These are phyloP conservation scores for Penicillium griseofulvum DNA, from an alignment of 2,329 filamentous ascomycete species.

Conservation along the genomic window DNA sequence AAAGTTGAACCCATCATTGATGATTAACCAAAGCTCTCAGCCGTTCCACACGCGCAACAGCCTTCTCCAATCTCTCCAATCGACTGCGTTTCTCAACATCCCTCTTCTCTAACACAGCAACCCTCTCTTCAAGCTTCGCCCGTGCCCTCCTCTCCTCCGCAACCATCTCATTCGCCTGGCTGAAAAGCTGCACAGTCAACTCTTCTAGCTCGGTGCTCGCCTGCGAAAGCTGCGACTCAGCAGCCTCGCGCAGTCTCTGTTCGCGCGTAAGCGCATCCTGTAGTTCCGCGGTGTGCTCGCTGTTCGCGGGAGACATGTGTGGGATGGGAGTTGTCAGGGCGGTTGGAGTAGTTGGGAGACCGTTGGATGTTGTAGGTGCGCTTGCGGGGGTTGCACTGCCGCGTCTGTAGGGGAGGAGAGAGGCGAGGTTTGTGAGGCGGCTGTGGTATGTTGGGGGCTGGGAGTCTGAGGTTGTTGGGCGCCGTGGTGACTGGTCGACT, in stretches of 20 bases:
- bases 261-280: conserved; percentile 56
- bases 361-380: conserved; percentile 23
- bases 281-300: conserved; percentile 42
- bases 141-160: conserved; percentile 59
- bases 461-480: conserved; percentile 23
- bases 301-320: conserved; percentile 22
- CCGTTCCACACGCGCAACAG: conserved; percentile 57
- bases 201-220: conserved; percentile 61
- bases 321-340: conserved; percentile 4
- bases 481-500: conserved; percentile 35
- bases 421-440: conserved; percentile 40
- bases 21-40: conserved; percentile 53
- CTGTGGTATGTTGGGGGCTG: conserved; percentile 30
- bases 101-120: conserved; percentile 46
- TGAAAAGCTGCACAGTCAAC: conserved; percentile 59
- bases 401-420: conserved; percentile 40
- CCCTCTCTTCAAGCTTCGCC: conserved; percentile 50
- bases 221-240: conserved; percentile 55
- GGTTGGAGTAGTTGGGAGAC: conserved; percentile 17
- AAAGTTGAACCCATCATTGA: conserved; percentile 3
- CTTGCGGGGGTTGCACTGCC: conserved; percentile 34
- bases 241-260: conserved; percentile 54
- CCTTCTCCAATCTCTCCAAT: conserved; percentile 55
- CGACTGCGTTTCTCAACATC: conserved; percentile 52
- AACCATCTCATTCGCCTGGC: conserved; percentile 66